Base-by-base conservation (phyloP, 495 filamentous ascomycete genomes). In the Gamarada debralockiae region DNA sequence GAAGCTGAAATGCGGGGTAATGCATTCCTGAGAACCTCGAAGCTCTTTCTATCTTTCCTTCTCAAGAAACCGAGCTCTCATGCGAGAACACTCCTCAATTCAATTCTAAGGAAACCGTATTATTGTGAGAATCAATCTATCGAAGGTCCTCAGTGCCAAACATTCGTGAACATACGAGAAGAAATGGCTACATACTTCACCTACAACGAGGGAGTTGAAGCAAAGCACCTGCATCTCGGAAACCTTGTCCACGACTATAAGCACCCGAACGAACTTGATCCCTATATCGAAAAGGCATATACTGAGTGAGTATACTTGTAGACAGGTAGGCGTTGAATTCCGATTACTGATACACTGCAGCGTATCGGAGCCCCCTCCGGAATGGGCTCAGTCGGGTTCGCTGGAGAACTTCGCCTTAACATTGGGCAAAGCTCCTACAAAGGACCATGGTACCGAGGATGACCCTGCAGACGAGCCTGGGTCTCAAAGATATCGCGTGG, bases 381-480 rank as follows among this genome's bases (percentile, higher is more conserved):
- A 36, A 24, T 60, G 57, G 57, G 57, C 57, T 2, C 18, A 36
- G 3, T 44, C 25, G 3, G 44, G 33, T 8, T 18, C 41, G 3
- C 39, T 60, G 14, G 31, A 52, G 33, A 60, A 60, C 49, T 60
- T 39, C 34, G 57, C 57, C 33, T 44, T 60, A 24, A 60, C 57
- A 3, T 34, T 60, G 12, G 57, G 57, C 13, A 23, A 49, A 18
- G 57, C 50, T 17, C 8, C 13, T 21, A 41, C 15, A 1, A 24
- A 33, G 18, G 20, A 15, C 25, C 36, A 52, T 3, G 49, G 29
- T 20, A 33, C 38, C 9, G 46, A 24, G 13, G 54, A 57, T 25
- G 40, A 51, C 7, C 9, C 21, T n/a, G 42, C 40, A 23, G 54
- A 41, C 27, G 41, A 41, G 17, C 7, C 10, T 13, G 17, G 21